Evolutionary conservation across 805 yeast species (phyloP).

Genomic region (Clavispora vitiphila): DNA sequence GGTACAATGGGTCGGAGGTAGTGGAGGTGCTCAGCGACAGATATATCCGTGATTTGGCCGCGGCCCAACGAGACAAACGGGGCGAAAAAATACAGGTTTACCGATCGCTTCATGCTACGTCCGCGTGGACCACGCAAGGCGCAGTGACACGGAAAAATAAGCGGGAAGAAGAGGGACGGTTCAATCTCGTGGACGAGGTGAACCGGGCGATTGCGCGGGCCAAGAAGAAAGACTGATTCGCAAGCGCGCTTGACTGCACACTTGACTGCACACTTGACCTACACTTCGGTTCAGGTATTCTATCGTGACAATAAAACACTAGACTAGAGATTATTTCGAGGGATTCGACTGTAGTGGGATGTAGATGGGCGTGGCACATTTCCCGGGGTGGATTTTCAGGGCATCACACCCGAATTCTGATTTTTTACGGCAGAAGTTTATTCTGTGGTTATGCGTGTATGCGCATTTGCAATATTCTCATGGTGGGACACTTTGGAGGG

Average conservation of each 20-base stretch:
- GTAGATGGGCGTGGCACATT: too few relatives aligned
- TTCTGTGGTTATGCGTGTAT: too few relatives aligned
- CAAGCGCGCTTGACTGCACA: background rate
- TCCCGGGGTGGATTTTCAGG: too few relatives aligned
- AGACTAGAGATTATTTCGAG: too few relatives aligned
- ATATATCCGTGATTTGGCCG: conserved; percentile 14
- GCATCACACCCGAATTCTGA: too few relatives aligned
- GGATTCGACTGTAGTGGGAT: too few relatives aligned
- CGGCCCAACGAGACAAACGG: conserved; percentile 18
- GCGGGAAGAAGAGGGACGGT: conserved; percentile 6
- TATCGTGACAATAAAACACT: background rate
- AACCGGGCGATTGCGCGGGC: conserved; percentile 6
- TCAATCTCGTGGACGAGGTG: conserved; percentile 9
- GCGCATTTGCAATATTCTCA: background rate
- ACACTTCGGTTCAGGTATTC: background rate
- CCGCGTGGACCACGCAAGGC: conserved; percentile 14
- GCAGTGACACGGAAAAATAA: conserved; percentile 2
- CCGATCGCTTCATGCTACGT: conserved; percentile 20
- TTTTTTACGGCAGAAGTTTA: too few relatives aligned
- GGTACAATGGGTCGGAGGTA: conserved; percentile 17
- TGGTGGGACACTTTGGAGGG: background rate
- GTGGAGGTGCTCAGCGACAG: conserved; percentile 16
- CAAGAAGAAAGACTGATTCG: background rate
- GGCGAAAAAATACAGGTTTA: conserved; percentile 17
- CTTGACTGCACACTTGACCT: too few relatives aligned